Percentiles rank a stretch among this genome's conserved stretches.
phyloP scores from a whole-genome alignment of 163 green algal species.

The Scenedesmus sp. region DNA sequence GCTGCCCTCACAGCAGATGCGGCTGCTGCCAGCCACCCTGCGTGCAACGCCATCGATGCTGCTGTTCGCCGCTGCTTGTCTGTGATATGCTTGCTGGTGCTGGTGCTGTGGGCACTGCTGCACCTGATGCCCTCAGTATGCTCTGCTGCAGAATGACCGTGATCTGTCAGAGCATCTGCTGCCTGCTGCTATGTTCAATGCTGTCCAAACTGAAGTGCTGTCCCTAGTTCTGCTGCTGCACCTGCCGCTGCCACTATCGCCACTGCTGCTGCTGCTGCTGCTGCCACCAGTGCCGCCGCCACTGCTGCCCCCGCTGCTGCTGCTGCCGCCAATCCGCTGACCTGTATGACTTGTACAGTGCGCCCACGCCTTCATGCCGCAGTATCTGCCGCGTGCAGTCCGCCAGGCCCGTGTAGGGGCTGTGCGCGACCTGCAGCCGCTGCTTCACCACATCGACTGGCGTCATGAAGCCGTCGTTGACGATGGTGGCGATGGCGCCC shows the following conservation, averaged over 20 bases:
- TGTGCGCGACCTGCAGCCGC: conserved; percentile 91
- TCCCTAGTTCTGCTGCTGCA: too few relatives aligned
- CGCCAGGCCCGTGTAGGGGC: conserved; percentile 80
- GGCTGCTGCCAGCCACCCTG: too few relatives aligned
- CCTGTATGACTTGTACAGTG: conserved; percentile 93
- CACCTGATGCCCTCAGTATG: too few relatives aligned
- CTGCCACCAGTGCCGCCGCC: not conserved
- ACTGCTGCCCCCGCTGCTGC: not conserved
- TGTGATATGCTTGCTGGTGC: too few relatives aligned
- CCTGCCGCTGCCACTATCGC: not conserved
- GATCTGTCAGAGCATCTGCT: too few relatives aligned
- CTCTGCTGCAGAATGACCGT: too few relatives aligned
- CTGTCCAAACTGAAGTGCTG: too few relatives aligned
- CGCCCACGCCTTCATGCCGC: conserved; percentile 81
- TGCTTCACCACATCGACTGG: conserved; percentile 98
- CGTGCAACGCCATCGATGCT: too few relatives aligned
- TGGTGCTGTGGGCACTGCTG: too few relatives aligned
- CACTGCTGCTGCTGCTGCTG: not conserved
- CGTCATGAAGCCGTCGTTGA: conserved; percentile 95
- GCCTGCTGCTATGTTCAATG: too few relatives aligned
- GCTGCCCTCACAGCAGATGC: too few relatives aligned
- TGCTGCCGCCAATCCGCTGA: conserved; percentile 12
- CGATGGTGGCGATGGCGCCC: conserved; percentile 88
- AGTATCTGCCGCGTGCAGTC: conserved; percentile 78
- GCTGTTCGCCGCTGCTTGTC: too few relatives aligned